Base-by-base conservation (phyloP, 306 rosid species). In the Crotalaria pallida region DNA sequence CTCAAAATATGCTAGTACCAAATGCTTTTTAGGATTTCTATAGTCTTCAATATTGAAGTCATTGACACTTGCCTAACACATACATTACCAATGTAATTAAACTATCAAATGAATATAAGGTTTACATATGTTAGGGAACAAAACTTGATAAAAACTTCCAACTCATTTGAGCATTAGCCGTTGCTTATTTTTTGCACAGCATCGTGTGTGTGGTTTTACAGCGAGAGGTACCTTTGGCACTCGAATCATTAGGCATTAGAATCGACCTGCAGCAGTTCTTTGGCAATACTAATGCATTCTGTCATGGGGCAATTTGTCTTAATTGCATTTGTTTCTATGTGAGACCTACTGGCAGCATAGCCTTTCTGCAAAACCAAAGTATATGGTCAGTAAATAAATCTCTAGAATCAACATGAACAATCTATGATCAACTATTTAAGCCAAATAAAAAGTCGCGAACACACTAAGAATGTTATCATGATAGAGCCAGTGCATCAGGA, bases 231-330 rank as follows among this genome's bases (percentile, higher is more conserved):
- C n/a, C n/a, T n/a, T n/a, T n/a, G n/a, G n/a, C n/a, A n/a, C n/a
- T n/a, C n/a, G n/a, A 74, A 78, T 67, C 63, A 73, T 26, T 47
- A 41, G 61, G 73, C 3, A 51, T 55, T 24, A 9, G 70, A 47
- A 75, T n/a, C n/a, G n/a, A 82, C 56, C 16, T 53, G 67, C 48
- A 66, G 7, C 29, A 94, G 86, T 81, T 87, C 84, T 78, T 81
- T 85, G 63, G 96, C 91, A 64, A 94, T 91, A 65, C 80, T 79
- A 69, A 88, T 80, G 87, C 94, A 87, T 65, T 66, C 92, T 48
- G 87, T 81, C 99, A 91, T 91, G 12, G 91, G 82, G 59, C 99
- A 88, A 85, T 88, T 89, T n/a, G 97, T 91, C 84, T 94, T 91
- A 29, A 94, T 80, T 60, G 92, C 95, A 62, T 94, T 94, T 48